phyloP scores from a whole-genome alignment of 768 basidiomycete species.

The Leccinellum albellum region DNA sequence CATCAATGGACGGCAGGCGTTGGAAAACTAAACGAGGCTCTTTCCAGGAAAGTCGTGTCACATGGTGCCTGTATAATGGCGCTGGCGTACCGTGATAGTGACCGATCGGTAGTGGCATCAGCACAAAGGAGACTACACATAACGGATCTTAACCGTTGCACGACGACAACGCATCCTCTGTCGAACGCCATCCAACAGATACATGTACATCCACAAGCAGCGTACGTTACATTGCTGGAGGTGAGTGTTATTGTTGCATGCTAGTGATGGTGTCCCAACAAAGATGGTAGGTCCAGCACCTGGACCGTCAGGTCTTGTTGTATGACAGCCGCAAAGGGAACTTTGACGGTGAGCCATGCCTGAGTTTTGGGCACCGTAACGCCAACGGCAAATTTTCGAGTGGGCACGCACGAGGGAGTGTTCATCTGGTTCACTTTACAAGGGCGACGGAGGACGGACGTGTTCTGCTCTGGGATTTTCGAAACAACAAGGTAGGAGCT shows the following conservation, averaged over 20 bases:
- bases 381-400: conserved; percentile 20
- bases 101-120: conserved; percentile 35
- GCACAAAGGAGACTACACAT: conserved; percentile 33
- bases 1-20: conserved; percentile 36
- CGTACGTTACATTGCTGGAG: conserved; percentile 45
- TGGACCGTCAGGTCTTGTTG: conserved; percentile 46
- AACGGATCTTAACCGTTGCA: conserved; percentile 37
- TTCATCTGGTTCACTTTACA: conserved; percentile 39
- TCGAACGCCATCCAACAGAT: conserved; percentile 43
- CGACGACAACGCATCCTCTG: conserved; percentile 28
- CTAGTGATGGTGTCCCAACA: conserved; percentile 9
- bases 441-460: conserved; percentile 44
- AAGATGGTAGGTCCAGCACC: conserved; percentile 41
- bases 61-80: conserved; percentile 33
- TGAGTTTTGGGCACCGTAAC: conserved; percentile 43
- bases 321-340: conserved; percentile 42
- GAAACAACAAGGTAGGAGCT: conserved; percentile 41
- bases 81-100: conserved; percentile 36
- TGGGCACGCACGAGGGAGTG: conserved; percentile 39
- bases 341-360: conserved; percentile 39
- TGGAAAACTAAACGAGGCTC: conserved; percentile 19
- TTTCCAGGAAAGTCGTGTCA: conserved; percentile 28
- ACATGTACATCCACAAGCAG: conserved; percentile 42
- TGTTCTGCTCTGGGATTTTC: conserved; percentile 48
- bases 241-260: conserved; percentile 31